Percentiles rank a stretch among this genome's conserved stretches.
phyloP scores from a whole-genome alignment of 345 rosid genomes.

The Nasturtium officinale region DNA sequence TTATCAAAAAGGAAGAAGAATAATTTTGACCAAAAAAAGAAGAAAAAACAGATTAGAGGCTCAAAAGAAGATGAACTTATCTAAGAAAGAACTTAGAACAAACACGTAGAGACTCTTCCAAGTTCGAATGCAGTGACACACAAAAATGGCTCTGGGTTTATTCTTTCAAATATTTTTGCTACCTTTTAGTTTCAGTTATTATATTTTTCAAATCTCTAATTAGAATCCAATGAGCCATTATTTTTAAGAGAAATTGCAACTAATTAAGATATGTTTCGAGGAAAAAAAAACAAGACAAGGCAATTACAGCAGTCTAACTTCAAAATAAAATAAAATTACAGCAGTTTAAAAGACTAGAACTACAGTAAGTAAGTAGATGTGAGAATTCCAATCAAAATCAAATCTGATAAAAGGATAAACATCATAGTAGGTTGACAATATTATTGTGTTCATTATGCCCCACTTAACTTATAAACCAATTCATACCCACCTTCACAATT shows the following conservation, averaged over 20 bases:
- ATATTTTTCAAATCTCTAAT: background rate
- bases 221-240: background rate
- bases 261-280: background rate
- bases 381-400: constrained; percentile 13
- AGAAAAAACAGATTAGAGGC: background rate
- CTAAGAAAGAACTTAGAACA: background rate
- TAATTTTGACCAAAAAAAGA: background rate
- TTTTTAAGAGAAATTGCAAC: background rate
- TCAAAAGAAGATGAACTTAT: background rate
- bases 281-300: background rate
- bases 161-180: too few species aligned
- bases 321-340: too few species aligned
- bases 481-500: constrained; percentile 7
- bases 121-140: background rate
- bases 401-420: constrained; percentile 18
- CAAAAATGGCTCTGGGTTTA: background rate
- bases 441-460: constrained; percentile 12
- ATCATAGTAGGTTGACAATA: constrained; percentile 24
- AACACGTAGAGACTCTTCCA: constrained; percentile 1
- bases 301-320: background rate
- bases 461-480: constrained; percentile 1
- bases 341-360: background rate
- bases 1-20: background rate
- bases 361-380: background rate
- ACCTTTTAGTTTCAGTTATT: background rate